Conservation (phyloP, 495 filamentous ascomycete species). For the Cercophora scortea region DNA sequence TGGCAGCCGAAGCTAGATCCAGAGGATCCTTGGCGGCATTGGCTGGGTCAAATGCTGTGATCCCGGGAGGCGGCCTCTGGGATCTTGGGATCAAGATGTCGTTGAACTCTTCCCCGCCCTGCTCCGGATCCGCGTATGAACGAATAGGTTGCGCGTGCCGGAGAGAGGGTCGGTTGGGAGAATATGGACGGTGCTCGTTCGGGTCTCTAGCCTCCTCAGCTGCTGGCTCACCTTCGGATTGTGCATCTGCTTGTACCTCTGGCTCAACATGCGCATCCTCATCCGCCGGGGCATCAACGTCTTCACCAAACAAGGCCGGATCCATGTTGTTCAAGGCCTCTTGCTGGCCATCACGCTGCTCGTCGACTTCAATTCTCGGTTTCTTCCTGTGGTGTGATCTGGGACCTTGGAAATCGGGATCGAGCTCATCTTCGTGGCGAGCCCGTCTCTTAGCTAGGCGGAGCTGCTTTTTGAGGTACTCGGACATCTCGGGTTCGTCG, state of each 20-base stretch:
- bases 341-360: slow-evolving; percentile 12
- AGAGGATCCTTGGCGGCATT: slow-evolving; percentile 23
- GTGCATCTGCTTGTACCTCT: slow-evolving; percentile 1
- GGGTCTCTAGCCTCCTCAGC: slow-evolving; percentile 1
- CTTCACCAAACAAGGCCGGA: slow-evolving; percentile 23
- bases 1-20: slow-evolving; percentile 30
- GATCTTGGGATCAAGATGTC: slow-evolving; percentile 24
- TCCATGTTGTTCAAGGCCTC: slow-evolving; percentile 31
- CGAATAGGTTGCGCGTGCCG: slow-evolving; percentile 37
- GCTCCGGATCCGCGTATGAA: slow-evolving; percentile 32
- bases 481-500: slow-evolving; percentile 35
- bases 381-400: slow-evolving; percentile 30
- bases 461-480: slow-evolving; percentile 40
- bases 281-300: slow-evolving; percentile 9
- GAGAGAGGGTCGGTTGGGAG: slow-evolving; percentile 27
- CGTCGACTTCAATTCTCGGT: slow-evolving; percentile 12
- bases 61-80: slow-evolving; percentile 11
- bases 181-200: slow-evolving; percentile 13
- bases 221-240: not conserved
- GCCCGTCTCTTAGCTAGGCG: slow-evolving; percentile 38
- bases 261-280: slow-evolving; percentile 3
- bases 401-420: slow-evolving; percentile 37
- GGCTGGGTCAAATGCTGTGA: slow-evolving; percentile 7
- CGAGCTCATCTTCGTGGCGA: slow-evolving; percentile 34
- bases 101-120: slow-evolving; percentile 29